Base-by-base conservation (phyloP, 169 alveolate species). In the Fabrea salina region DNA sequence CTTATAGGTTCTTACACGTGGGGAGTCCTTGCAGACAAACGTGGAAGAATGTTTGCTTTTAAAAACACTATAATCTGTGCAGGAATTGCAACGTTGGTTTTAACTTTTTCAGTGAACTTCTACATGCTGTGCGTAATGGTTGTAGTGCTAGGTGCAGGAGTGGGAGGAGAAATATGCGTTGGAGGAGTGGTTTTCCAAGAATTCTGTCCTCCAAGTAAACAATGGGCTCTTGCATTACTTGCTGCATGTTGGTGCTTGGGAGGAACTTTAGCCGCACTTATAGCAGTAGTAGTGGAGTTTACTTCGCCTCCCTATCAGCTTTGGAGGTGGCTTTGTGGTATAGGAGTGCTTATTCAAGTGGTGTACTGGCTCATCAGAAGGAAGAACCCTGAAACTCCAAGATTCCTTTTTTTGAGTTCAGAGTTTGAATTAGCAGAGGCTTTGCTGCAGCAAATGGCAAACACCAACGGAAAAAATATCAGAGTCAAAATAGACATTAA, bases 91-190 rank as follows among this genome's bases (percentile, higher is more conserved):
- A 64, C 57, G 35, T 40, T 64, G 16, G 19, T 64, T 19, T 40
- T 33, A 19, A 35, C 30, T 4, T 64, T 64, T 64, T 32, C 75
- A n/a, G 19, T n/a, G 2, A 40, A 64, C 41, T 19, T 64, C 19
- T 35, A 22, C 27, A 5, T 51, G 19, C 19, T 51, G 6, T 51
- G 19, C 39, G 27, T 51, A 22, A 22, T 51, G 27, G 19, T 27
- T 11, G 19, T 51, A 22, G 11, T 11, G 0, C 5, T 33, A 5
- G 76, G 76, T 0, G 16, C 40, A 22, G 76, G 76, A 22, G 37
- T 66, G 4, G 76, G 76, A 66, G 76, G 76, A 66, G 76, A 66
- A 11, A n/a, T 66, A n/a, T 16, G 58, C 2, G 27, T 66, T n/a
- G 76, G 56, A 0, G 76, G 76, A 0, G 40, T 57, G 3, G n/a